phyloP scores from a whole-genome alignment of 2,329 filamentous ascomycete species.

The Fusarium marasasianum region DNA sequence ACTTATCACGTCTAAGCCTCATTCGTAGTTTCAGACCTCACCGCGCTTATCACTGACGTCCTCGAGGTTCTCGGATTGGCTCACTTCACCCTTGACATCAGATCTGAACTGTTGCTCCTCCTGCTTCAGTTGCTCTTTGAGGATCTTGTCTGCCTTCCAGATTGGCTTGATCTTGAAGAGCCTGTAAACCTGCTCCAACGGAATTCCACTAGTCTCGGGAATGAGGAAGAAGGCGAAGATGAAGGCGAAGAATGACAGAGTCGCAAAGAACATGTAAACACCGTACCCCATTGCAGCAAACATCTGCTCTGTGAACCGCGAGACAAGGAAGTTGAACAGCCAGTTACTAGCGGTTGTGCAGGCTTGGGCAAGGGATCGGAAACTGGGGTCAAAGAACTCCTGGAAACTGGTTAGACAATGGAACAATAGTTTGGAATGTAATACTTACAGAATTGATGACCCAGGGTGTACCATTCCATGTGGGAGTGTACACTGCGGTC shows the following conservation, averaged over 20 bases:
- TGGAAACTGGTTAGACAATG: background rate
- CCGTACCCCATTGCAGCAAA: constrained; percentile 56
- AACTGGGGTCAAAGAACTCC: constrained; percentile 62
- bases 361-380: constrained; percentile 62
- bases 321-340: constrained; percentile 65
- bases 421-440: rapidly evolving
- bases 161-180: constrained; percentile 53
- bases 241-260: constrained; percentile 57
- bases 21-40: background rate
- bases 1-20: too few relatives aligned
- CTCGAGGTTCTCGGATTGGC: constrained; percentile 10
- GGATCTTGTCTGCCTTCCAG: constrained; percentile 35
- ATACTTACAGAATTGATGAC: constrained; percentile 47
- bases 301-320: constrained; percentile 52
- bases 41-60: background rate
- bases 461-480: constrained; percentile 71
- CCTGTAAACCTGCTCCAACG: constrained; percentile 60
- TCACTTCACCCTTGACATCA: constrained; percentile 28
- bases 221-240: constrained; percentile 62
- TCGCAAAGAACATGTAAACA: constrained; percentile 65
- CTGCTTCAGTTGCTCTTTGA: constrained; percentile 29
- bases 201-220: constrained; percentile 63
- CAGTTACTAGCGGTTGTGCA: constrained; percentile 67
- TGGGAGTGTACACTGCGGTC: constrained; percentile 62
- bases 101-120: constrained; percentile 37